phyloP scores from a whole-genome alignment of 768 basidiomycete species.

The Ramaria sp. region DNA sequence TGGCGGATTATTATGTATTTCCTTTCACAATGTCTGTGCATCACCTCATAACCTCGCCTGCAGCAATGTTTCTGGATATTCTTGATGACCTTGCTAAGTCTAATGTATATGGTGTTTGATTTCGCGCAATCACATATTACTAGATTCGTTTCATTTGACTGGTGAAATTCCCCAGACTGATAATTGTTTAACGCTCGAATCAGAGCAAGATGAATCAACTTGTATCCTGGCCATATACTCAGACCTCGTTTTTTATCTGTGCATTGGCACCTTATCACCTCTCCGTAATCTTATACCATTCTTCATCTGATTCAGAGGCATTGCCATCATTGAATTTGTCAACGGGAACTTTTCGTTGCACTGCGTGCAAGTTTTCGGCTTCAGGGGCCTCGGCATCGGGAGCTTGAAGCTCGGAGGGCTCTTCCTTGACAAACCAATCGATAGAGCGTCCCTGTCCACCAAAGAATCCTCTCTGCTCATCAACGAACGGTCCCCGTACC shows the following conservation, averaged over 20 bases:
- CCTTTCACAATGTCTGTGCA: background rate
- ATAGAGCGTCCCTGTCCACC: background rate
- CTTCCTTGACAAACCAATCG: background rate
- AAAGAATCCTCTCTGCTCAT: slow-evolving; percentile 4
- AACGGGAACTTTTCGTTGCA: background rate
- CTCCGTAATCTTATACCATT: background rate
- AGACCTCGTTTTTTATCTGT: too few relatives aligned
- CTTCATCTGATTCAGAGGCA: background rate
- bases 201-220: too few relatives aligned
- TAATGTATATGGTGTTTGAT: too few relatives aligned
- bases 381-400: background rate
- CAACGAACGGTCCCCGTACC: slow-evolving; percentile 3
- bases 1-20: background rate
- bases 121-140: too few relatives aligned
- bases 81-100: too few relatives aligned
- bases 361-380: background rate
- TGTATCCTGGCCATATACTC: too few relatives aligned
- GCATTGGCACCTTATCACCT: background rate
- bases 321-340: background rate
- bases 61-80: too few relatives aligned
- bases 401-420: background rate
- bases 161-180: too few relatives aligned
- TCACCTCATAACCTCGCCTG: too few relatives aligned
- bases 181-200: too few relatives aligned
- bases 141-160: too few relatives aligned